A percentile compares a stretch with the other conserved stretches of the same genome.
phyloP scores from a whole-genome alignment of 257 asterid species.

The Nicotiana attenuata region DNA sequence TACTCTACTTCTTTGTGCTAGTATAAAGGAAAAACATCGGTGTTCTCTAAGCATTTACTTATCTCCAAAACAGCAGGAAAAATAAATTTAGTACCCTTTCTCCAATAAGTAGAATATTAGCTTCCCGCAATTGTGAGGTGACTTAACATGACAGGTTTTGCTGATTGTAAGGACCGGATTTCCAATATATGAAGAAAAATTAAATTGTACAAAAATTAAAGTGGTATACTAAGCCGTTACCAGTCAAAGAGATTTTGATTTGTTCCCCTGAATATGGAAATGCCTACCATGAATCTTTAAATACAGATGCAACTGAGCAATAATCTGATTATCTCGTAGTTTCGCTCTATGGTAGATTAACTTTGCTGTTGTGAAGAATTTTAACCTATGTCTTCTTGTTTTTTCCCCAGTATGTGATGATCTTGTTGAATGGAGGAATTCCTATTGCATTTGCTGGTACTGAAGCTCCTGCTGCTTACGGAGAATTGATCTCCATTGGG shows the following conservation, averaged over 20 bases:
- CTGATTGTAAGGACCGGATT: neutral
- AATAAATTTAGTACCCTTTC: neutral
- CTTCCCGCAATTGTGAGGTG: neutral
- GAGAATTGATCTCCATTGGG: conserved; percentile 82
- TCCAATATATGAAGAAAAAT: neutral
- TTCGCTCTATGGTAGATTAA: neutral
- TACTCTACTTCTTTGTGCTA: neutral
- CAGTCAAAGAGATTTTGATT: neutral
- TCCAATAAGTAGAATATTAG: neutral
- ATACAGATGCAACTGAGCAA: neutral
- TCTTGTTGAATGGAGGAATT: conserved; percentile 76
- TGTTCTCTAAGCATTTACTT: neutral
- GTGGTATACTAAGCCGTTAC: neutral
- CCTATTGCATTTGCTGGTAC: conserved; percentile 79
- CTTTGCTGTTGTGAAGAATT: neutral
- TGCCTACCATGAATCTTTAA: neutral
- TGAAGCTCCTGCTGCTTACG: conserved; percentile 95
- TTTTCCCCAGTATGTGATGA: conserved; percentile 72
- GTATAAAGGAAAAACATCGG: neutral
- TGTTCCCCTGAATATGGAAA: neutral
- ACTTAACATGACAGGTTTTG: neutral
- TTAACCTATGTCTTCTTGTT: neutral
- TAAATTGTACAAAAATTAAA: neutral
- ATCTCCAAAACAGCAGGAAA: neutral
- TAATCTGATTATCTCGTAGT: neutral